Percentiles rank a stretch among this genome's conserved stretches.
Conservation (phyloP, 192 early-diverging fungal genomes). For the Gamsiella multidivaricata region DNA sequence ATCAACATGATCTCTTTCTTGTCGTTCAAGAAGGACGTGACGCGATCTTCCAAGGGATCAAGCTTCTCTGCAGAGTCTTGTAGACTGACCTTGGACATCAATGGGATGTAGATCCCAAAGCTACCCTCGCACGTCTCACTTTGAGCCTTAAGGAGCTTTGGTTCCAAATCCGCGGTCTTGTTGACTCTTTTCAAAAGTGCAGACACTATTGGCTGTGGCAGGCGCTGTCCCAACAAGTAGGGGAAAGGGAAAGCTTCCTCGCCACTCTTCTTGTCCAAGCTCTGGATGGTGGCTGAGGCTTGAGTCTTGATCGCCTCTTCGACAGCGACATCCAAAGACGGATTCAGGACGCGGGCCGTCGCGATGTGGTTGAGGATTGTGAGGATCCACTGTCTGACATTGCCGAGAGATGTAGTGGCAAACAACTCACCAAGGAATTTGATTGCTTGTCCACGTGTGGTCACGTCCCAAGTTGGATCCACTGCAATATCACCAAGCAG, state of each 20-base stretch:
- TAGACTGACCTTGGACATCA: neutral
- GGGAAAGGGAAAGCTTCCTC: neutral
- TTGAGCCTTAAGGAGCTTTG: neutral
- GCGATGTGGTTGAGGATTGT: neutral
- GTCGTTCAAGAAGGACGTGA: neutral
- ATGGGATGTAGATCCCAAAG: neutral
- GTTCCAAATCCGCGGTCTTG: neutral
- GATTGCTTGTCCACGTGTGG: constrained; percentile 1
- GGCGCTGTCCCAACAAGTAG: neutral
- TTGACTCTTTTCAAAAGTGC: neutral
- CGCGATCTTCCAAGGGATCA: neutral
- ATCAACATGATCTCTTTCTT: neutral
- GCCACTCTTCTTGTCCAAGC: neutral
- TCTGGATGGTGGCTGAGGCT: neutral
- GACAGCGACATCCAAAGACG: neutral
- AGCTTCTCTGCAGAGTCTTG: neutral
- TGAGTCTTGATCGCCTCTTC: neutral
- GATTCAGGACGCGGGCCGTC: neutral
- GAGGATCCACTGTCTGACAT: neutral
- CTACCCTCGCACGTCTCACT: neutral
- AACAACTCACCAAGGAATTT: constrained; percentile 1
- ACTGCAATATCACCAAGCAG: constrained; percentile 3
- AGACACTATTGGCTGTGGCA: neutral
- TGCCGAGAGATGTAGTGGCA: neutral
- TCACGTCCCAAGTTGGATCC: neutral